Evolutionary conservation across 2,329 filamentous ascomycete genomes (phyloP).

Genomic region (Fonsecaea erecta): DNA sequence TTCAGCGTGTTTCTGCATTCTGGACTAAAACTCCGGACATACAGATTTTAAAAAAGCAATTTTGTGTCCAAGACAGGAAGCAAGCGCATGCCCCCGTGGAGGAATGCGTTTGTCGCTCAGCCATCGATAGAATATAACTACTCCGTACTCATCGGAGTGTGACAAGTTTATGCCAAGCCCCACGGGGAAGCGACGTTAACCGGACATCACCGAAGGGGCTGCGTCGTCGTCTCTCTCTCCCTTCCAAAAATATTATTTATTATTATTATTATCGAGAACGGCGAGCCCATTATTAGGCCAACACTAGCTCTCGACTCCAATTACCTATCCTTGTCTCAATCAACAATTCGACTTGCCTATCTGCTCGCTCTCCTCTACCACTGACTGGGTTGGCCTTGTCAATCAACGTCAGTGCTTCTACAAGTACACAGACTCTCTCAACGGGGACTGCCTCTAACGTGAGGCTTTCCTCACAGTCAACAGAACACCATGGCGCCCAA

Average conservation of each 20-base stretch:
- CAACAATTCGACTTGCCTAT: not conserved
- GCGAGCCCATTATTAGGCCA: not conserved
- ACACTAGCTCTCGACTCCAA: not conserved
- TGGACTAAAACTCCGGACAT: not conserved
- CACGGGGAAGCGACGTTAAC: not conserved
- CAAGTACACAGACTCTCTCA: not conserved
- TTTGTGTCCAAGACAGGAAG: not conserved
- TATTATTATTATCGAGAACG: no score
- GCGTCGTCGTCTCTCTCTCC: not conserved
- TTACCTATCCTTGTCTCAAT: not conserved
- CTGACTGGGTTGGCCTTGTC: not conserved
- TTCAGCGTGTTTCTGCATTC: not conserved
- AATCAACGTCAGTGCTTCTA: not conserved
- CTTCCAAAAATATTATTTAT: no score
- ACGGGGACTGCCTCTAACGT: not conserved
- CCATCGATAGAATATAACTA: not conserved
- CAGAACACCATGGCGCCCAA: constrained; percentile 63
- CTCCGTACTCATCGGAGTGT: no score
- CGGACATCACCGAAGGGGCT: not conserved
- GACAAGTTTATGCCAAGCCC: no score
- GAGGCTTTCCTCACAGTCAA: not conserved
- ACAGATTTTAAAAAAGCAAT: not conserved
- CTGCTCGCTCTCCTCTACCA: not conserved
- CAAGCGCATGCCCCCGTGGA: not conserved
- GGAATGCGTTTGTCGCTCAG: not conserved